Evolutionary conservation across 1,284 basidiomycete genomes (phyloP), one percentile per base, ranked within the genome.

Genomic region (Mycena sp.): DNA sequence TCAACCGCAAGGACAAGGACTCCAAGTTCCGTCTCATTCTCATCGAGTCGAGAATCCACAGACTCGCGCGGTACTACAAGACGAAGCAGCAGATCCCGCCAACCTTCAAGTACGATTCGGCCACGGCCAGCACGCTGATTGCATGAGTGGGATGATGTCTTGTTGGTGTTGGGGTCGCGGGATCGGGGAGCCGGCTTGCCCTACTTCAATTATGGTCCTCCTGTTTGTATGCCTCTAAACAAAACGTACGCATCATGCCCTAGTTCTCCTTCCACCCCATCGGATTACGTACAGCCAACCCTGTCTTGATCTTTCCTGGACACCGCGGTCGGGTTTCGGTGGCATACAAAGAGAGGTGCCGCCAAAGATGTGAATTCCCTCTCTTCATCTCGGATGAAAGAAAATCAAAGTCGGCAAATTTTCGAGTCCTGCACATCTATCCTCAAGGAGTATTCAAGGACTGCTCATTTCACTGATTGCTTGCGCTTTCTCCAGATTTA

Each of bases 11-110:
- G 82, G 97, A 98, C 88, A 96, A 94, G 87, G 95, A 92, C 82
- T 95, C 94, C 83, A 98, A 98, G 86, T 99, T 98, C 89, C 92
- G 94, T 78, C 89, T 97, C 76, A 96, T 97, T 85, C 85, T 98
- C 73, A 97, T 99, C 85, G 97, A 99, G 88, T 98, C 95, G 74
- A 90, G 97, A 77, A 98, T 99, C 82, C 97, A 99, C 87, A 91
- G 97, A 67, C 81, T 82, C 65, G 81, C 81, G 32, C 73, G 82
- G 58, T 98, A 98, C 89, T 99, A 98, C 91, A 97, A 96, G 89
- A 93, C 94, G 76, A 96, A 93, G 87, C 95, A 97, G 84, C 94
- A 97, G 86, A 91, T 99, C 72, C 88, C 95, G 66, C 96, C 96
- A 73, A 95, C 95, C 67, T 99, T 98, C 94, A 98, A 96, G 85